phyloP scores from a whole-genome alignment of 2,329 filamentous ascomycete species.

The Cordyceps cicadae region DNA sequence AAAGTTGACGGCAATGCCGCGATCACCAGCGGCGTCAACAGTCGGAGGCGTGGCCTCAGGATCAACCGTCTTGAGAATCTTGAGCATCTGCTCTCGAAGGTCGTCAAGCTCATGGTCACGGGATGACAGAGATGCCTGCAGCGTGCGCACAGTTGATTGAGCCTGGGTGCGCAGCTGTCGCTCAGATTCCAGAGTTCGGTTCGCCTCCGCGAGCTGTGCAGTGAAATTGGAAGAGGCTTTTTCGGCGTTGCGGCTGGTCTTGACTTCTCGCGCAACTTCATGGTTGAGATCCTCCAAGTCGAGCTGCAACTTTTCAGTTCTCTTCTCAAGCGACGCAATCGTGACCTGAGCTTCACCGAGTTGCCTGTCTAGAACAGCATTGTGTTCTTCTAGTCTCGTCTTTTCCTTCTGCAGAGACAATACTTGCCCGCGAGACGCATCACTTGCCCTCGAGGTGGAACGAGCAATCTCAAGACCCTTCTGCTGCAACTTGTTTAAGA shows the following conservation, averaged over 20 bases:
- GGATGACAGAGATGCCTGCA: slow-evolving; percentile 71
- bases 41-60: slow-evolving; percentile 62
- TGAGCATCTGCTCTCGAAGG: slow-evolving; percentile 69
- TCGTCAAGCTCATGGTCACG: slow-evolving; percentile 75
- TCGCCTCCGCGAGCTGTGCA: slow-evolving; percentile 78
- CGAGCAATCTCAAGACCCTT: slow-evolving; percentile 94
- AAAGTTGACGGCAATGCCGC: slow-evolving; percentile 63
- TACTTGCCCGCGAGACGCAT: slow-evolving; percentile 72
- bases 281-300: slow-evolving; percentile 88
- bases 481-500: slow-evolving; percentile 96
- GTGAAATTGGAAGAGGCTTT: slow-evolving; percentile 74
- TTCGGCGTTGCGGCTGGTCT: slow-evolving; percentile 81
- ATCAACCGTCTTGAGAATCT: slow-evolving; percentile 80
- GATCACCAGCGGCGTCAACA: slow-evolving; percentile 52
- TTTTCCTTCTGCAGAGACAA: slow-evolving; percentile 75
- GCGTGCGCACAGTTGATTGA: slow-evolving; percentile 72
- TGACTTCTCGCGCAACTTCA: slow-evolving; percentile 82
- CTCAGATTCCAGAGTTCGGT: slow-evolving; percentile 84
- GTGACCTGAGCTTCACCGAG: slow-evolving; percentile 77
- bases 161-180: slow-evolving; percentile 76
- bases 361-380: slow-evolving; percentile 70
- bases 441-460: slow-evolving; percentile 75
- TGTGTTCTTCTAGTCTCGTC: slow-evolving; percentile 71
- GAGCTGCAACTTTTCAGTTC: slow-evolving; percentile 84
- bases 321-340: slow-evolving; percentile 81